phyloP scores from a whole-genome alignment of 371 early-diverging fungal genomes.

The Apophysomyces ossiformis region DNA sequence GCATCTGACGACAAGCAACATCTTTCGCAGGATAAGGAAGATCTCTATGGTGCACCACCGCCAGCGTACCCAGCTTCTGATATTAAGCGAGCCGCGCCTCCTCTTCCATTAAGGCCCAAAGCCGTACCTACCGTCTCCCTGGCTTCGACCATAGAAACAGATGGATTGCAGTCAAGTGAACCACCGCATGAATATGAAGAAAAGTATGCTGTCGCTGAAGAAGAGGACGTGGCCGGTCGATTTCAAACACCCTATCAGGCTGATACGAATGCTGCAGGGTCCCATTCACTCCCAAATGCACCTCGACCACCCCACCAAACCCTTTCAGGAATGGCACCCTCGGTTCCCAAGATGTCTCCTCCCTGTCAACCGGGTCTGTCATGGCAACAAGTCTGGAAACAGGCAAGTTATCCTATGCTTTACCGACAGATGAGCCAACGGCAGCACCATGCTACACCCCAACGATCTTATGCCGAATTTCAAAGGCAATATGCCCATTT shows the following conservation, averaged over 20 bases:
- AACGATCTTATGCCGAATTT: slow-evolving; percentile 48
- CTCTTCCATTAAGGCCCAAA: not conserved
- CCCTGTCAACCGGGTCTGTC: not conserved
- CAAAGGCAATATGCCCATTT: slow-evolving; percentile 15
- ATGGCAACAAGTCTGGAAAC: slow-evolving; percentile 10
- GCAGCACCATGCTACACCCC: slow-evolving; percentile 30
- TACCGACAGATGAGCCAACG: slow-evolving; percentile 42
- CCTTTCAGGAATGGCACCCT: slow-evolving; percentile 20
- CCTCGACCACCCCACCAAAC: slow-evolving; percentile 19
- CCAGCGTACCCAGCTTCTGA: not conserved
- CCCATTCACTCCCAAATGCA: slow-evolving; percentile 15
- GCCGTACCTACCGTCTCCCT: not conserved
- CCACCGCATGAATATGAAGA: slow-evolving; percentile 4
- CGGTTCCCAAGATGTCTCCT: not conserved
- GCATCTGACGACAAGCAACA: not conserved
- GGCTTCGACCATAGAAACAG: not conserved
- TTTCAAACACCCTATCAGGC: slow-evolving; percentile 24
- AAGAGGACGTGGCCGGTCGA: not conserved
- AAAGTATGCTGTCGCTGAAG: not conserved
- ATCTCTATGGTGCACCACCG: not conserved
- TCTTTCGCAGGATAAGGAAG: not conserved
- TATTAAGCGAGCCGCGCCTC: not conserved
- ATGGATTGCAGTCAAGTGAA: not conserved
- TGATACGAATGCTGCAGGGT: slow-evolving; percentile 13
- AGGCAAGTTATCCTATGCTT: slow-evolving; percentile 39